Evolutionary conservation across 2,329 filamentous ascomycete species (phyloP), one percentile per base, ranked within the genome.

Genomic region (Metarhizium humberi): DNA sequence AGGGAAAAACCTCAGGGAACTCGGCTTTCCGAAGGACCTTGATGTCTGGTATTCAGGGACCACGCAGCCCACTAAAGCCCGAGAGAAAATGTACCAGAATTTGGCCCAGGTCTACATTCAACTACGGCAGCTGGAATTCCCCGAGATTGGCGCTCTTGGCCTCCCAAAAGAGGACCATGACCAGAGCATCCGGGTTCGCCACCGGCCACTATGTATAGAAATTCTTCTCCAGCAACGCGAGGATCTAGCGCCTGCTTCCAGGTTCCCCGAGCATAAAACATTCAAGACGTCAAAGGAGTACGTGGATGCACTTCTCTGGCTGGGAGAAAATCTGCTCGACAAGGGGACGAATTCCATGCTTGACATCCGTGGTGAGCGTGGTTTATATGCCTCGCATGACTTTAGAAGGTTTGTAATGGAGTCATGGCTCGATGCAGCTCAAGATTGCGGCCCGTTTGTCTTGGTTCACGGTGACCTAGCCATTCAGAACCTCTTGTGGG

Each of bases 381-480:
- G 25, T 40, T 51, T 66, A 14, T 65, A 64, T 55, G 57, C 63
- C 54, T 56, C 60, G 5, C 55, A 63, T 20, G 54, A 58, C 16
- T 66, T 67, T 50, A 54, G 54, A 40, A 45, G 50, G 20, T 55
- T 55, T 16, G 60, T 52, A 14, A 34, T 38, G 4, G 13, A 54
- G 10, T 18, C 51, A n/a, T 61, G 56, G 59, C 18, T 55, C 7
- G 56, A 57, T 38, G 11, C 40, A n/a, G 25, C 30, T 8, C 34
- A 50, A 40, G 57, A 59, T 11, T 38, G 51, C 2, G 62, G 60
- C 16, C 64, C 63, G 0, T 67, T 65, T 51, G 59, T 60, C 4
- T 50, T 67, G 30, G 57, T 59, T 16, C 63, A 67, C 55, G 63
- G 64, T 3, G 63, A 65, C 53, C 47, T 67, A 3, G 50, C 57